Evolutionary conservation across 2,329 filamentous ascomycete species (phyloP).

Genomic region (Ophiostoma australiae): DNA sequence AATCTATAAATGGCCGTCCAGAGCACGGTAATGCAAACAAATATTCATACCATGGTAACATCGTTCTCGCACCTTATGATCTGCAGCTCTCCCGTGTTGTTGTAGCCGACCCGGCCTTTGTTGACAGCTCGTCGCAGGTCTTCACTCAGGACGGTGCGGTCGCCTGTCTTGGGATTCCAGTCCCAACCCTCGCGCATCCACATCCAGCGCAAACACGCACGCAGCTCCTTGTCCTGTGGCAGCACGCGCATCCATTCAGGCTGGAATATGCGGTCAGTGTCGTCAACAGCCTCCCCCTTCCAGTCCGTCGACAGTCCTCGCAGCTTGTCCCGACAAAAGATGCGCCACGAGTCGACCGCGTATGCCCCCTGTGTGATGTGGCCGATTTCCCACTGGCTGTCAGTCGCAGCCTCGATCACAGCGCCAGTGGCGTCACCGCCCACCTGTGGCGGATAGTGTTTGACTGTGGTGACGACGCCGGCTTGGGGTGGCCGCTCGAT

Average conservation of each 20-base stretch:
- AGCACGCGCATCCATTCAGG: constrained; percentile 88
- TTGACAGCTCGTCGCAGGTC: constrained; percentile 54
- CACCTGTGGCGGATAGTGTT: constrained; percentile 40
- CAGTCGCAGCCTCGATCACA: constrained; percentile 31
- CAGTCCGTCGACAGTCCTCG: constrained; percentile 62
- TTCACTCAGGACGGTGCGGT: constrained; percentile 48
- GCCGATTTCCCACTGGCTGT: constrained; percentile 71
- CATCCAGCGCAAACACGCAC: constrained; percentile 82
- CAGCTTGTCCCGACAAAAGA: constrained; percentile 80
- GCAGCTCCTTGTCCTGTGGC: constrained; percentile 81
- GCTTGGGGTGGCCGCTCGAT: constrained; percentile 55
- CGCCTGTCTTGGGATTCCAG: constrained; percentile 71
- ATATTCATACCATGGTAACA: background rate
- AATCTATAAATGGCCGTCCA: background rate
- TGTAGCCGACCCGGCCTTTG: constrained; percentile 53
- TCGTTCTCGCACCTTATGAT: constrained; percentile 3
- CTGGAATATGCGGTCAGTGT: constrained; percentile 38
- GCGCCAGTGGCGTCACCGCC: constrained; percentile 21
- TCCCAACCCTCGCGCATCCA: constrained; percentile 82
- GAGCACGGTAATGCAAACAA: background rate
- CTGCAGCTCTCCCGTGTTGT: constrained; percentile 44
- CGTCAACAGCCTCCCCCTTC: constrained; percentile 47
- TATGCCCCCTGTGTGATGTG: constrained; percentile 80
- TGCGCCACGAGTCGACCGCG: constrained; percentile 84
- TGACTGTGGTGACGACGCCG: constrained; percentile 51